Base-by-base conservation (phyloP, 2,329 filamentous ascomycete species). In the Epichloe typhina region DNA sequence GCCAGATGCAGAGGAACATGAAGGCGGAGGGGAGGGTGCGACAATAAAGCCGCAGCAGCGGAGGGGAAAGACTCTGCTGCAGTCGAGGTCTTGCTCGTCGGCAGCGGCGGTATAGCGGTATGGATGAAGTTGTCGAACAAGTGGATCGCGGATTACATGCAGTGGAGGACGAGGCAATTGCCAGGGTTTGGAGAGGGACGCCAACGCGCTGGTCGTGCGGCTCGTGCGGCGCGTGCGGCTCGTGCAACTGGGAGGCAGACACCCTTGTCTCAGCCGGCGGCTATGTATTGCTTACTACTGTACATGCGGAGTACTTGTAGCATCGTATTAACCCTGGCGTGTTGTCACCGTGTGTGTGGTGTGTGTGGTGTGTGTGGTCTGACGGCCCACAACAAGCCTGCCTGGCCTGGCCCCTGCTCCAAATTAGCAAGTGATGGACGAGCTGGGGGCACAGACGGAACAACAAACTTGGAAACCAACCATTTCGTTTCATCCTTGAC, bases 121-220 rank as follows among this genome's bases (percentile, higher is more conserved):
- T 37, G 15, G 51, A 41, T 45, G 50, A 51, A 38, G 58, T 52
- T 46, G 54, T 55, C 56, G 59, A 59, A 55, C 58, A 56, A 56
- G 60, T 57, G 60, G 59, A 57, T 49, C 57, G 51, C 46, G 48
- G 8, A 31, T 31, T 50, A 17, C 17, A 17, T 17, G 17, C 17
- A 52, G 58, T 56, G 57, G 55, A 51, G 35, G 56, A 49, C 33
- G 52, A 45, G 51, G 58, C 54, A 54, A 58, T 13, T 21, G 44
- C 58, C 56, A 66, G 62, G 57, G 60, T 61, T 53, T 62, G 61
- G 50, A 66, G 63, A 52, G 61, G 57, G 48, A 65, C 62, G 55
- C 58, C 60, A 8, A 26, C 23, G 23, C 23, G 23, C 23, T 26
- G 23, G 23, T 21, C 21, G 21, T 21, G 21, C 21, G 4, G 21